These are phyloP conservation scores for Hymenoscyphus scutula DNA, from an alignment of 2,329 filamentous ascomycete genomes.

Conservation along the genomic window DNA sequence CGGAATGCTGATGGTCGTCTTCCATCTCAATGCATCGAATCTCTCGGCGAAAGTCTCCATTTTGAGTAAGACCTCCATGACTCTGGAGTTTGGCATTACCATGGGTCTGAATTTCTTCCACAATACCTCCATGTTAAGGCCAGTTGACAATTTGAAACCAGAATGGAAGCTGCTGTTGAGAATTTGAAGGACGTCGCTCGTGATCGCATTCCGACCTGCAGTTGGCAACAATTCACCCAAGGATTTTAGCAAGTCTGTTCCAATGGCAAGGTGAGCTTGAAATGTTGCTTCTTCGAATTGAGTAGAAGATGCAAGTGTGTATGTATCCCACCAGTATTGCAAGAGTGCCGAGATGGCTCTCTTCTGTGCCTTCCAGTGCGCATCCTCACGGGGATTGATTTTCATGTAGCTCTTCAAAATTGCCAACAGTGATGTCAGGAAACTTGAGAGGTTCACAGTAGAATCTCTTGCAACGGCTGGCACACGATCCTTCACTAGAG, in stretches of 20 bases:
- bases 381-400: conserved; percentile 29
- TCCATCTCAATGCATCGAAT: conserved; percentile 63
- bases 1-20: conserved; percentile 48
- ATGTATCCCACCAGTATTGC: conserved; percentile 55
- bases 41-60: conserved; percentile 56
- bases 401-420: conserved; percentile 46
- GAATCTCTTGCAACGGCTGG: conserved; percentile 59
- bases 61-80: conserved; percentile 47
- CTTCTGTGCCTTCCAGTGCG: conserved; percentile 38
- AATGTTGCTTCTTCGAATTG: conserved; percentile 62
- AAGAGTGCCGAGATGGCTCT: conserved; percentile 43
- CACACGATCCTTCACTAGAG: conserved; percentile 52
- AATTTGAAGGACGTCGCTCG: conserved; percentile 34
- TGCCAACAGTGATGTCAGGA: conserved; percentile 46
- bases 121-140: conserved; percentile 74
- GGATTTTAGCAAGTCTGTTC: conserved; percentile 25
- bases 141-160: conserved; percentile 71
- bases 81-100: conserved; percentile 47
- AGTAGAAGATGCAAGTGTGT: conserved; percentile 43
- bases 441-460: conserved; percentile 52
- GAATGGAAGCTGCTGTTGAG: conserved; percentile 60
- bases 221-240: conserved; percentile 8
- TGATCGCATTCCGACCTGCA: conserved; percentile 7
- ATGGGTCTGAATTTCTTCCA: conserved; percentile 72
- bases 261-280: conserved; percentile 57